Percentiles rank a stretch among this genome's conserved stretches.
Evolutionary conservation across 2,329 filamentous ascomycete genomes (phyloP).

Genomic region (Colletotrichum gloeosporioides): DNA sequence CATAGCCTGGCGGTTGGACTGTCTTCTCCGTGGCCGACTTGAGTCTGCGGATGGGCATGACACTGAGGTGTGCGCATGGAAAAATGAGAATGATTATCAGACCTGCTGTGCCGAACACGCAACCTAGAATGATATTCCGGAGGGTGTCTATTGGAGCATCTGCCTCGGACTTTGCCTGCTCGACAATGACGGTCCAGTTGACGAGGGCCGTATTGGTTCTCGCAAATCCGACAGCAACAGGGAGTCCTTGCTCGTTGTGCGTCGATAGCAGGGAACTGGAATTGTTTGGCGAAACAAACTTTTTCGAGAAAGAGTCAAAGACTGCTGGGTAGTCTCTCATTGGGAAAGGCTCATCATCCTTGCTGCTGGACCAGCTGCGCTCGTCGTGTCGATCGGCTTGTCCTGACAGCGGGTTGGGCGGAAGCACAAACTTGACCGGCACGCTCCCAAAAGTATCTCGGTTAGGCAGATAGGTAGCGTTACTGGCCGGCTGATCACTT

Average conservation of each 20-base stretch:
- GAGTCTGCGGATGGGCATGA: conserved; percentile 78
- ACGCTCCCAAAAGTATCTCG: conserved; percentile 44
- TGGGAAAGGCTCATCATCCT: conserved; percentile 56
- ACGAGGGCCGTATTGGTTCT: conserved; percentile 71
- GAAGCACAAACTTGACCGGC: conserved; percentile 65
- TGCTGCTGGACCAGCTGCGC: conserved; percentile 46
- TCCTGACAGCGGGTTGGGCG: conserved; percentile 48
- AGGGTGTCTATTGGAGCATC: conserved; percentile 77
- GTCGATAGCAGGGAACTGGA: conserved; percentile 73
- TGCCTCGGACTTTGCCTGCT: conserved; percentile 76
- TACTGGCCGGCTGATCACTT: conserved; percentile 47
- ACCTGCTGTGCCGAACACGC: conserved; percentile 83
- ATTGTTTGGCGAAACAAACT: conserved; percentile 62
- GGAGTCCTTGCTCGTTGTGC: conserved; percentile 71
- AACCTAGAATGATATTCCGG: conserved; percentile 81
- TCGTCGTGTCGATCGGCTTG: conserved; percentile 53
- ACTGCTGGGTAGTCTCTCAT: conserved; percentile 69
- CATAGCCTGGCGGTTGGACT: conserved; percentile 68
- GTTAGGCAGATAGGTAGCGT: conserved; percentile 47
- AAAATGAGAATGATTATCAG: conserved; percentile 74
- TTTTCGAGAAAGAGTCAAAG: conserved; percentile 60
- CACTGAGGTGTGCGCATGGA: conserved; percentile 82
- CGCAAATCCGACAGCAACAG: conserved; percentile 83
- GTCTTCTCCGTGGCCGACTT: conserved; percentile 78
- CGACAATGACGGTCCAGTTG: conserved; percentile 84